phyloP scores from a whole-genome alignment of 768 basidiomycete genomes.

The Auriscalpium vulgare region DNA sequence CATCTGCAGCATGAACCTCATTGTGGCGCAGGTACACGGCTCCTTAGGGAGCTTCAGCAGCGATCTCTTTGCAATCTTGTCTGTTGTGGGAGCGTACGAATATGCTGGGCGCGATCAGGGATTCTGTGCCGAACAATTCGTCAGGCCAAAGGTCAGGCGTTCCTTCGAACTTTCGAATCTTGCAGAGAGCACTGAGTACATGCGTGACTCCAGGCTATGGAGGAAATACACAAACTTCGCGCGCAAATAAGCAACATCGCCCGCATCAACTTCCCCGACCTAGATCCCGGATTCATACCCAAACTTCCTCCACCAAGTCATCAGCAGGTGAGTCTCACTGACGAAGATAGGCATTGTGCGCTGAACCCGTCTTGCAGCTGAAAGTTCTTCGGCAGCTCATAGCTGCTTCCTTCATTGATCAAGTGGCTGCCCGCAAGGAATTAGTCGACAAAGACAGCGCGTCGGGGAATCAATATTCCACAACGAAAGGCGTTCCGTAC shows the following conservation, averaged over 20 bases:
- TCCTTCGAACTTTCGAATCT: not conserved
- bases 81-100: conserved; percentile 96
- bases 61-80: conserved; percentile 81
- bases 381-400: conserved; percentile 86
- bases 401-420: conserved; percentile 88
- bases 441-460: conserved; percentile 50
- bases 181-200: not conserved
- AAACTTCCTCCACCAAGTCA: conserved; percentile 71
- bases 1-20: not conserved
- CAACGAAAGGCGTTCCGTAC: conserved; percentile 77
- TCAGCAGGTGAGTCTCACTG: conserved; percentile 49
- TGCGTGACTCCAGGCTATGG: conserved; percentile 68
- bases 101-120: conserved; percentile 72
- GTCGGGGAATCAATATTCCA: conserved; percentile 62
- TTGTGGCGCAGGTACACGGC: conserved; percentile 53
- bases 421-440: conserved; percentile 89
- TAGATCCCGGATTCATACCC: conserved; percentile 49
- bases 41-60: conserved; percentile 74
- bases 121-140: conserved; percentile 88
- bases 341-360: not conserved
- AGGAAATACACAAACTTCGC: conserved; percentile 94
- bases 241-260: conserved; percentile 85
- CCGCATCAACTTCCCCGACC: conserved; percentile 61
- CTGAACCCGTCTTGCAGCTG: conserved; percentile 41
- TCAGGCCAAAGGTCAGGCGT: conserved; percentile 68